These are phyloP conservation scores for Verticillium nubilum DNA, from an alignment of 2,329 filamentous ascomycete genomes.

Conservation along the genomic window DNA sequence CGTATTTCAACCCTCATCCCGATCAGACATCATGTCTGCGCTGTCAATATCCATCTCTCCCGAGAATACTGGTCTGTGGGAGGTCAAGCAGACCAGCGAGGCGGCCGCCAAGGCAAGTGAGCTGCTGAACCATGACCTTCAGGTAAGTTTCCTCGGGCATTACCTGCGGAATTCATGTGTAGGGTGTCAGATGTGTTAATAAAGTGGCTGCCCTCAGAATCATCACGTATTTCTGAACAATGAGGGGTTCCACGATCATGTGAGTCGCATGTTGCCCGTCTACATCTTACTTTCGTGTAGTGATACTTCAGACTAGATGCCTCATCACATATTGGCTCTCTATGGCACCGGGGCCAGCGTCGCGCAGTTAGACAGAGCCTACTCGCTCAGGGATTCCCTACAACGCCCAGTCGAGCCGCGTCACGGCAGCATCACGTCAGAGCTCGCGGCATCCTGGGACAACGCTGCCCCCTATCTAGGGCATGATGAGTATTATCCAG, in stretches of 20 bases:
- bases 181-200: not conserved
- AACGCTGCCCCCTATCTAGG: constrained; percentile 57
- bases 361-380: constrained; percentile 56
- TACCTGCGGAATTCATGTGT: not conserved
- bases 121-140: constrained; percentile 71
- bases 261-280: constrained; percentile 19
- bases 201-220: constrained; percentile 20
- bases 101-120: constrained; percentile 59
- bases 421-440: constrained; percentile 44
- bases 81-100: constrained; percentile 43
- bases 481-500: constrained; percentile 58
- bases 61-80: constrained; percentile 41
- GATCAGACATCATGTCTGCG: not conserved
- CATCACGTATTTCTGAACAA: constrained; percentile 80
- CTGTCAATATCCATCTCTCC: not conserved
- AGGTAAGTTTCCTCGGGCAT: constrained; percentile 27
- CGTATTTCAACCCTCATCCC: not conserved
- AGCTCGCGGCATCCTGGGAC: constrained; percentile 48
- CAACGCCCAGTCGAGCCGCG: constrained; percentile 50
- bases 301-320: constrained; percentile 37
- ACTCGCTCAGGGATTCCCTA: constrained; percentile 59
- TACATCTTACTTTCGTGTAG: not conserved
- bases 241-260: constrained; percentile 76
- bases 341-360: constrained; percentile 68
- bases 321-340: constrained; percentile 69